Base-by-base conservation (phyloP, 2,329 filamentous ascomycete species). In the Fusarium sp. region DNA sequence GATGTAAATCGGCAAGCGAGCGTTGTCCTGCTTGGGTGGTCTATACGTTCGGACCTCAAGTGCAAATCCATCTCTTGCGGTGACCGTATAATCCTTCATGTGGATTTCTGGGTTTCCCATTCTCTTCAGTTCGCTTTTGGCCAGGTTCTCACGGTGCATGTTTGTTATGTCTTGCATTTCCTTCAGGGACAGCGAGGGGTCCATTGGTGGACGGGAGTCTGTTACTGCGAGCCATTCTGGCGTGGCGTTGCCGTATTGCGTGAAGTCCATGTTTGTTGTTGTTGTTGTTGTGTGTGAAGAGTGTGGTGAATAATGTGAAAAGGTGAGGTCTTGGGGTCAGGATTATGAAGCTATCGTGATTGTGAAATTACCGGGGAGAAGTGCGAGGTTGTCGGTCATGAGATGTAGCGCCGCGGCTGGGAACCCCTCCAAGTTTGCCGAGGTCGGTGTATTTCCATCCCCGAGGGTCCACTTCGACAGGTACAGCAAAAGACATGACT, bases 1-100 rank as follows among this genome's bases (percentile, higher is more conserved):
- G 21, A 86, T 74, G 57, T 84, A 86, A 1, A 88, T 76, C 0
- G 87, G 86, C 0, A 88, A 77, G 8, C 11, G 78, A 61, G 4
- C 75, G 84, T 81, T 7, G 4, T 34, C 34, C 48, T 60, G 1
- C 2, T 66, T 45, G 0, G 34, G 42, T 0, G 74, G 74, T 12
- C 74, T 58, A 14, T 75, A 75, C 6, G 65, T 75, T 14, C 74
- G 69, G 0, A 62, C 74, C 11, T 74, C 65, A 0, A 75, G 50
- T 2, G 58, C 12, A 3, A 54, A 60, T 0, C 71, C 71, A 3
- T 75, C 74, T 14, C 71, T 42, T 4, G 72, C 62, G 2, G 63
- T 49, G 10, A 75, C 58, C 0, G 51, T 39, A 56, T 80, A 74
- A 62, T 85, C 79, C 8, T 72, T 67, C 2, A 79, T 78, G 0